Evolutionary conservation across 2,329 filamentous ascomycete genomes (phyloP).

Genomic region (Fusarium chaquense): DNA sequence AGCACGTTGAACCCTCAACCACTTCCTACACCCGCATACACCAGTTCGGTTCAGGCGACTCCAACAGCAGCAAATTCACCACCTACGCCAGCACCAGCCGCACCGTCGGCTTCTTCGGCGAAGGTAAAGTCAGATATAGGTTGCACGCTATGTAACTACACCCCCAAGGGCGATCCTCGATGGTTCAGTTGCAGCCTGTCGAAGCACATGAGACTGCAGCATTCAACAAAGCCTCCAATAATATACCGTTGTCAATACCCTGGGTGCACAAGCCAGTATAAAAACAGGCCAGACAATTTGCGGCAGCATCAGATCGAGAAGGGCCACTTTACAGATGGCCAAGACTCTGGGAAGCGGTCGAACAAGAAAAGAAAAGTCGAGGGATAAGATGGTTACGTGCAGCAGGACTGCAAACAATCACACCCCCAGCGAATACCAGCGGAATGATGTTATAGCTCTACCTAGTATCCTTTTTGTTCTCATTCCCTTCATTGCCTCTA

Average conservation of each 20-base stretch:
- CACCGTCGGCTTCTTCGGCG: slow-evolving; percentile 30
- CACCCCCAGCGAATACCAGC: background rate
- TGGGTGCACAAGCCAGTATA: slow-evolving; percentile 67
- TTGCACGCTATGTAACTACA: slow-evolving; percentile 67
- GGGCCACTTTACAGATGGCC: slow-evolving; percentile 63
- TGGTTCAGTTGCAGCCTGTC: slow-evolving; percentile 71
- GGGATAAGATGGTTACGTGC: slow-evolving; percentile 5
- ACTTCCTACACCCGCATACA: slow-evolving; percentile 41
- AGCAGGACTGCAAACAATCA: background rate
- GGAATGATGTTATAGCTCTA: background rate
- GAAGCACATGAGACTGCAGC: slow-evolving; percentile 68
- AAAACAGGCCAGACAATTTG: slow-evolving; percentile 67
- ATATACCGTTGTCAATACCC: slow-evolving; percentile 67
- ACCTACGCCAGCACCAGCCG: slow-evolving; percentile 33
- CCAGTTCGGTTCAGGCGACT: slow-evolving; percentile 39
- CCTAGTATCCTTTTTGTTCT: background rate
- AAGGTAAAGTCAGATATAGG: slow-evolving; percentile 59
- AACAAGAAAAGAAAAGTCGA: slow-evolving; percentile 62
- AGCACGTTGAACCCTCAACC: slow-evolving; percentile 32
- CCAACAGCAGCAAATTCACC: slow-evolving; percentile 43
- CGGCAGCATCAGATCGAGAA: slow-evolving; percentile 69
- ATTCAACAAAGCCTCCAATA: slow-evolving; percentile 61
- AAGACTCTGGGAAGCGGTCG: slow-evolving; percentile 54
- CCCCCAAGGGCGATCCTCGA: slow-evolving; percentile 67
- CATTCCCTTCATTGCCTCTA: slow-evolving; percentile 1